Evolutionary conservation across 2,329 filamentous ascomycete genomes (phyloP), one percentile per base, ranked within the genome.

Genomic region (Claviceps quebecensis): DNA sequence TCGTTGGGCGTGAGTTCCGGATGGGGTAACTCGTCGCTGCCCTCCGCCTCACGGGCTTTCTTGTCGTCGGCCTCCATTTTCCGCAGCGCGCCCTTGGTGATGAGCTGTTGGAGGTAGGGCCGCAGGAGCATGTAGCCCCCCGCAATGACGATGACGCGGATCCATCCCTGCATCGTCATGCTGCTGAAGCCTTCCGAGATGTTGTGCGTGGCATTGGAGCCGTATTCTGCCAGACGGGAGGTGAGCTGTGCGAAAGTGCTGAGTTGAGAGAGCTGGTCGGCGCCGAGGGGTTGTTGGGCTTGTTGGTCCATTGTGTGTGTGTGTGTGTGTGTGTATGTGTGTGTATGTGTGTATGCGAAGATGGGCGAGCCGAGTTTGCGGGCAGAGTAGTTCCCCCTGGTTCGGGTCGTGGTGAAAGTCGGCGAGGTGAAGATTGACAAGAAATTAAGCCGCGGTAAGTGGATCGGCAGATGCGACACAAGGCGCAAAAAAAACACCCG

Each of bases 101-200:
- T 81, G 39, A 80, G 67, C 61, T 83, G 84, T 60, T 90, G 74
- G 49, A 90, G 66, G 64, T 87, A 88, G 0, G 86, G 86, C 1
- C 87, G 81, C 23, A 88, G 60, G 49, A 93, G 75, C 56, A 82
- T 63, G 70, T 91, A 94, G 51, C 78, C 82, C 60, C 87, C 79
- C 19, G 88, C 77, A 55, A 88, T 77, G 57, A 81, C 74, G 57
- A 87, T 67, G 53, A 93, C 74, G 47, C 87, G 84, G 59, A 93
- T 74, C 72, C 75, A 81, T 43, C 74, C 69, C 57, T 78, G 67
- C 11, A 65, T 60, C 1, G 72, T 69, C 71, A 82, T 74, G 55
- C 66, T 69, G 55, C 67, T 65, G 56, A 83, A 71, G 23, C 73
- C 70, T 36, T 67, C 60, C 50, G 65, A 60, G 17, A 80, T 50